Percentiles rank a stretch among this genome's conserved stretches.
Evolutionary conservation across 352 stramenopile genomes (phyloP).

Genomic region (Pythium scleroteichum): DNA sequence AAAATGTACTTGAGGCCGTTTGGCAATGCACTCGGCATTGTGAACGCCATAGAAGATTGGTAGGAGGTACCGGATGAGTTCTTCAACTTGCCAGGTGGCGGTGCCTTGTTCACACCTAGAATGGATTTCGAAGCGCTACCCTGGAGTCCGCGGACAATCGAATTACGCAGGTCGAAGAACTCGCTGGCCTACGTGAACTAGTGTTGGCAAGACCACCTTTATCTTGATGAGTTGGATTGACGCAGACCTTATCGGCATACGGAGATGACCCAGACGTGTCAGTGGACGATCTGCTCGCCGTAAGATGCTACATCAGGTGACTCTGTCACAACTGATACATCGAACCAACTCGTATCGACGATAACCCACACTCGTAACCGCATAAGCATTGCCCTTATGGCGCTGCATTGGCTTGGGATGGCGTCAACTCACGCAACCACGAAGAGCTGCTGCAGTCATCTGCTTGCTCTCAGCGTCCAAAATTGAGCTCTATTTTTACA

Average conservation of each 20-base stretch:
- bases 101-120: constrained; percentile 17
- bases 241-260: too few relatives aligned
- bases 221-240: too few relatives aligned
- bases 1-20: constrained; percentile 26
- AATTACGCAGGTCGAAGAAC: constrained; percentile 37
- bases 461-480: too few relatives aligned
- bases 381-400: constrained; percentile 15
- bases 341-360: too few relatives aligned
- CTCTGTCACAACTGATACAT: too few relatives aligned
- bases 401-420: constrained; percentile 12
- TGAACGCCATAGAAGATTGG: constrained; percentile 18
- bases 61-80: background rate
- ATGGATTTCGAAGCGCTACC: constrained; percentile 11
- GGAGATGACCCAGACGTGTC: too few relatives aligned
- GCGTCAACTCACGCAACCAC: background rate
- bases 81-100: constrained; percentile 12
- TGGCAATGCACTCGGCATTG: constrained; percentile 24
- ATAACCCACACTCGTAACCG: constrained; percentile 9
- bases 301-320: too few relatives aligned
- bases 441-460: background rate
- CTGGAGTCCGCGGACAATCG: constrained; percentile 16
- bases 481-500: constrained; percentile 28
- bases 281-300: too few relatives aligned
- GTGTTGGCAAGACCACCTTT: background rate
- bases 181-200: constrained; percentile 12